Evolutionary conservation across 2,329 filamentous ascomycete genomes (phyloP), one percentile per base, ranked within the genome.

Genomic region (Cladophialophora bantiana): DNA sequence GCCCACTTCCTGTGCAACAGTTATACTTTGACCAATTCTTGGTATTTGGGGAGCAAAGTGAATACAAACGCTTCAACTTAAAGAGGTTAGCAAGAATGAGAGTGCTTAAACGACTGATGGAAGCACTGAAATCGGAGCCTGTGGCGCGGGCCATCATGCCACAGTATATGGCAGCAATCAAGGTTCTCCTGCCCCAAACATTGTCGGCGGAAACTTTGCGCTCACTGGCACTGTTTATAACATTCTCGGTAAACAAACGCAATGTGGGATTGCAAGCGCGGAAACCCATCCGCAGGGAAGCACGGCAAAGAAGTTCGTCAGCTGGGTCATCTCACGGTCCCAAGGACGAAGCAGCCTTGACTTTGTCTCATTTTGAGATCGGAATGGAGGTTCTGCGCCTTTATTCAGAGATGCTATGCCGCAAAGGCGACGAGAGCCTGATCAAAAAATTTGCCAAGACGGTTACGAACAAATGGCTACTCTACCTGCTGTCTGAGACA

Each of bases 381-480:
- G 93, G 92, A 7, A 84, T 89, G 42, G 88, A 86, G 68, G 86
- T 97, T 61, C 81, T 97, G 20, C 87, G 87, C 70, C 88, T 96
- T 79, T 94, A 95, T 74, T 86, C 90, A 7, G 85, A 89, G 32
- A 83, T 97, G 10, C 82, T 97, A 9, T 97, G 93, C 74, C 88
- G 92, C 68, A 87, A 88, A 73, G 85, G 85, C 26, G 92, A 89
- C 70, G 80, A 85, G 9, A 82, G 82, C 13, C 88, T 90, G 68
- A 90, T 97, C 64, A 88, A 89, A 75, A 95, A 93, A 73, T 98
- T 99, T 82, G 92, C 93, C 4, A 91, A 90, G 75, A 96, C 94
- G 1, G 94, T 99, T 7, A 97, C 94, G 26, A 97, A 96, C 73
- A 97, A 97, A 90, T 97, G 94, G 94, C 85, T 97, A 13, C 82